Evolutionary conservation across 441 rosid species (phyloP).

Genomic region (Adansonia grandidieri): DNA sequence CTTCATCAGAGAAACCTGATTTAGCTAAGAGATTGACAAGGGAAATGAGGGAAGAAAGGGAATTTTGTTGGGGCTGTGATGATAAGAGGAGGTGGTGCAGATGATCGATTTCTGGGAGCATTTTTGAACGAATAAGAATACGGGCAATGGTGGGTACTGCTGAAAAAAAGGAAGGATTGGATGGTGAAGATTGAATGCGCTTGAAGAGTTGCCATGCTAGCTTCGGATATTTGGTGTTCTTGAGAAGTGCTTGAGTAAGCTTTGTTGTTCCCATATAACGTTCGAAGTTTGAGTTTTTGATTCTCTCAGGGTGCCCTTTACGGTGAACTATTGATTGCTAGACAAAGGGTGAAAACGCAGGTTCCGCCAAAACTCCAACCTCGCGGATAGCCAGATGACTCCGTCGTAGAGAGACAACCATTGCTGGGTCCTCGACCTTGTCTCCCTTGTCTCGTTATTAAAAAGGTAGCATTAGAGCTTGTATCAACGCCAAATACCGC

Average conservation of each 20-base stretch:
- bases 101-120: conserved; percentile 63
- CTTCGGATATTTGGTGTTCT: conserved; percentile 64
- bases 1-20: conserved; percentile 50
- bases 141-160: conserved; percentile 62
- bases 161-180: conserved; percentile 30
- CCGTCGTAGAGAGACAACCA: neutral
- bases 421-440: neutral
- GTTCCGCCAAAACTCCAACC: too few species aligned
- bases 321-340: neutral
- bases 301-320: neutral
- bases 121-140: conserved; percentile 63
- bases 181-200: conserved; percentile 61
- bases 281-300: neutral
- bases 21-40: conserved; percentile 54
- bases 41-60: conserved; percentile 46
- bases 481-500: neutral
- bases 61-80: conserved; percentile 33
- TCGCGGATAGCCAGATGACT: neutral
- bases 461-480: neutral
- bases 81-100: conserved; percentile 62
- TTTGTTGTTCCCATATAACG: conserved; percentile 57
- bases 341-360: neutral
- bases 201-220: conserved; percentile 86
- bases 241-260: conserved; percentile 63
- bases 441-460: neutral